Base-by-base conservation (phyloP, 768 basidiomycete species). In the Atractiella rhizophila region DNA sequence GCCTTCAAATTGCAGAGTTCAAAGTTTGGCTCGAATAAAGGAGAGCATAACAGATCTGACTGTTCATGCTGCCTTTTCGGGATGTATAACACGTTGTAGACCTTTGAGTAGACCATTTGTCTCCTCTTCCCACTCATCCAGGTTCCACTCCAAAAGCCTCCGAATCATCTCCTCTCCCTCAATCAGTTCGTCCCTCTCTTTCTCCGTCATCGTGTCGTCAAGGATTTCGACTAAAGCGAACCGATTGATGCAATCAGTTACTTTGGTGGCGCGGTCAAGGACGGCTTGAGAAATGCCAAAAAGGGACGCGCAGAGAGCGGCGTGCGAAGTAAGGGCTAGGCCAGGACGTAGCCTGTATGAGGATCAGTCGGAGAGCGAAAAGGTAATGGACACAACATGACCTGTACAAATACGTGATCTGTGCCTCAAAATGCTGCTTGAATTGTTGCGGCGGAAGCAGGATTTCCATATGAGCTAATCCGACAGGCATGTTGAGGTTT, bases 391-490 rank as follows among this genome's bases (percentile, higher is more conserved):
- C 11, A 10, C 1, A 15, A 19, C 7, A 43, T 46, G 5, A 51
- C 52, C 45, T 41, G 58, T 82, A 91, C 16, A 96, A 61, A 60
- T 85, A 94, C 12, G 79, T 80, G 33, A 91, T 72, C 46, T 68
- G n/a, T n/a, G n/a, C 68, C 45, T 82, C 73, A n/a, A 48, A n/a
- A 16, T 28, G 19, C 20, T 29, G 20, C 11, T 31, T 29, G 5
- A 1, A 30, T 28, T 31, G 23, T 25, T 39, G 39, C 12, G 25
- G 6, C 20, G 18, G 29, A 16, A 52, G 30, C 41, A 82, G 66
- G 41, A 82, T 70, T 54, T 82, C 69, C 85, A 98, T 91, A 52
- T 94, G 83, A 31, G 75, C 66, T 54, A 80, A 81, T 5, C 68
- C 64, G 46, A 83, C 70, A 1, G 46, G 74, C 62, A 39, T 73